phyloP scores from a whole-genome alignment of 2,329 filamentous ascomycete species.

The Aspergillus oerlinghausenensis region DNA sequence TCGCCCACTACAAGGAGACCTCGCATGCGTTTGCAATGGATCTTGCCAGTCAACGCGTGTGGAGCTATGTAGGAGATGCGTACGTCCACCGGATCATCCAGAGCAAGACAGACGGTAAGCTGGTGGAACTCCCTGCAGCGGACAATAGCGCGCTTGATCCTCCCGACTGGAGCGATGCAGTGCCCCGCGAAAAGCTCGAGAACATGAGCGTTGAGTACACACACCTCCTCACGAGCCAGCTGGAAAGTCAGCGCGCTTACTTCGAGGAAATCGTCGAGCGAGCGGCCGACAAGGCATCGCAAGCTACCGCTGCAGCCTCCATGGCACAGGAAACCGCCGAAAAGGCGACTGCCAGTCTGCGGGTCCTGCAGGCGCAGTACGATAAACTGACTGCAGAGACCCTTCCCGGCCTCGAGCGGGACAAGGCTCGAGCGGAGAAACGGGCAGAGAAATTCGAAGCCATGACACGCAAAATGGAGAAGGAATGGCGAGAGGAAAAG shows the following conservation, averaged over 20 bases:
- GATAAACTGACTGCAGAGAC: slow-evolving; percentile 50
- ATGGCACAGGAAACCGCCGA: slow-evolving; percentile 60
- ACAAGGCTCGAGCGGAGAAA: slow-evolving; percentile 63
- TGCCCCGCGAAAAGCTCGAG: slow-evolving; percentile 58
- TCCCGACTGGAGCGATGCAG: slow-evolving; percentile 42
- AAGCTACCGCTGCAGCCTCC: slow-evolving; percentile 56
- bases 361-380: slow-evolving; percentile 55
- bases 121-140: slow-evolving; percentile 76
- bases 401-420: slow-evolving; percentile 66
- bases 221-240: slow-evolving; percentile 83
- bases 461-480: slow-evolving; percentile 69
- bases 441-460: slow-evolving; percentile 68
- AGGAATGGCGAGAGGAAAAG: slow-evolving; percentile 81
- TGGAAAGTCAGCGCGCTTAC: slow-evolving; percentile 88
- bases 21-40: slow-evolving; percentile 91
- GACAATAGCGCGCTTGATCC: slow-evolving; percentile 41
- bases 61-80: slow-evolving; percentile 93
- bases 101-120: slow-evolving; percentile 85
- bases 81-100: slow-evolving; percentile 96
- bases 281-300: slow-evolving; percentile 80
- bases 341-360: slow-evolving; percentile 51
- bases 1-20: slow-evolving; percentile 86
- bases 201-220: slow-evolving; percentile 92
- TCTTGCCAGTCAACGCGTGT: slow-evolving; percentile 87
- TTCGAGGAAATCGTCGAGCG: slow-evolving; percentile 91